Percentiles rank a stretch among this genome's conserved stretches.
phyloP scores from a whole-genome alignment of 805 yeast genomes.

The Lipomyces yamanashiensis region DNA sequence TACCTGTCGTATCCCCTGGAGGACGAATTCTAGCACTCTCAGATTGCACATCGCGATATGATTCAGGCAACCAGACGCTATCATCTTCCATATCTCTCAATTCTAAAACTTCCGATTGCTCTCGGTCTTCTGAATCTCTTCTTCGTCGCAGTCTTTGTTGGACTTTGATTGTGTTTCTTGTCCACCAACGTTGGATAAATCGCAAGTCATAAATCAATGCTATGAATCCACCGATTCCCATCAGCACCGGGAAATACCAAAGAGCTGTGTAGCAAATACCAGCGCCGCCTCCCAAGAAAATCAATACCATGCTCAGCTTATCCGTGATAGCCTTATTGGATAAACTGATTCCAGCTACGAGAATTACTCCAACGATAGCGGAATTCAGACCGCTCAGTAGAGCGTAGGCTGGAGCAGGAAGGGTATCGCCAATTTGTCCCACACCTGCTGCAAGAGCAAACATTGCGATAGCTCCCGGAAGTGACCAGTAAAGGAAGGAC shows the following conservation, averaged over 20 bases:
- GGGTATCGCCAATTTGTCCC: constrained; percentile 23
- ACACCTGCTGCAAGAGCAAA: constrained; percentile 28
- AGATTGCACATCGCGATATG: constrained; percentile 18
- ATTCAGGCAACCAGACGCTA: constrained; percentile 26
- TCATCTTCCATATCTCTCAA: constrained; percentile 16
- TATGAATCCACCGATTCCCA: constrained; percentile 25
- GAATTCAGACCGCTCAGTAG: constrained; percentile 32
- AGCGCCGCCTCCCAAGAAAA: constrained; percentile 30
- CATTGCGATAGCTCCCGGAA: constrained; percentile 36
- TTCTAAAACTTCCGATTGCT: constrained; percentile 1
- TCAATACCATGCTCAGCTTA: constrained; percentile 25
- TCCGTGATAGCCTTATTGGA: constrained; percentile 28
- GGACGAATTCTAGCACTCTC: constrained; percentile 17
- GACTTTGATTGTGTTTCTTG: neutral
- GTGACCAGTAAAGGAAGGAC: constrained; percentile 31
- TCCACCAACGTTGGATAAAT: constrained; percentile 11
- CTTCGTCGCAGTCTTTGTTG: neutral
- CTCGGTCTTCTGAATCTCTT: neutral
- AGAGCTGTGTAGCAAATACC: constrained; percentile 30
- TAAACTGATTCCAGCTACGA: constrained; percentile 26
- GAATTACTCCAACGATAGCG: constrained; percentile 33
- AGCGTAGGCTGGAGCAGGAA: constrained; percentile 31
- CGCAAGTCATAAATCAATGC: constrained; percentile 26
- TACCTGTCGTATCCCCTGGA: neutral
- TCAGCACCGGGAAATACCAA: constrained; percentile 33